Conservation (phyloP, 306 rosid species). For the Ziziphus jujuba region DNA sequence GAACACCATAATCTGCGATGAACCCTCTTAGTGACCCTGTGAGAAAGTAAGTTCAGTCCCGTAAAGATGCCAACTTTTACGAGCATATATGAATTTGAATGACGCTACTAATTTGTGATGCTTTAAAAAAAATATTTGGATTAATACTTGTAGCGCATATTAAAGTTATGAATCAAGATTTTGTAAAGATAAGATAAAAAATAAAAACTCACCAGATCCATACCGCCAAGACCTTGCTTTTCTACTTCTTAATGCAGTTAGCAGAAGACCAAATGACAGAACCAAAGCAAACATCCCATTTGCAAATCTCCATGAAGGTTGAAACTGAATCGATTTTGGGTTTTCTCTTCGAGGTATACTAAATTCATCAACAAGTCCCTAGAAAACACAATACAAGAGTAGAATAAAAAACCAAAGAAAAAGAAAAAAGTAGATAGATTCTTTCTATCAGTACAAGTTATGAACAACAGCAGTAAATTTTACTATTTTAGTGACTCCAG, state of each 20-base stretch:
- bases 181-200: not conserved
- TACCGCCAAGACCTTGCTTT: constrained; percentile 82
- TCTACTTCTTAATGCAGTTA: constrained; percentile 66
- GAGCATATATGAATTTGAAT: not conserved
- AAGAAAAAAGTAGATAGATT: not conserved
- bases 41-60: constrained; percentile 14
- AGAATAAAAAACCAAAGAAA: not conserved
- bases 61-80: not conserved
- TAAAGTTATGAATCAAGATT: not conserved
- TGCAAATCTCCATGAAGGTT: constrained; percentile 80
- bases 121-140: too few relatives aligned
- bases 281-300: constrained; percentile 86
- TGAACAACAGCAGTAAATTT: not conserved
- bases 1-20: constrained; percentile 81
- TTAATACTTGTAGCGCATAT: not conserved
- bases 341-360: constrained; percentile 56
- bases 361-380: constrained; percentile 75
- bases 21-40: constrained; percentile 67
- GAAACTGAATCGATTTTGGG: constrained; percentile 51
- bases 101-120: not conserved
- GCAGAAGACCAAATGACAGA: constrained; percentile 73
- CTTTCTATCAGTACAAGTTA: not conserved
- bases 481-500: not conserved
- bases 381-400: constrained; percentile 22
- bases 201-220: constrained; percentile 56